Base-by-base conservation (phyloP, 78 protist species). In the Pigoraptor vietnamica region DNA sequence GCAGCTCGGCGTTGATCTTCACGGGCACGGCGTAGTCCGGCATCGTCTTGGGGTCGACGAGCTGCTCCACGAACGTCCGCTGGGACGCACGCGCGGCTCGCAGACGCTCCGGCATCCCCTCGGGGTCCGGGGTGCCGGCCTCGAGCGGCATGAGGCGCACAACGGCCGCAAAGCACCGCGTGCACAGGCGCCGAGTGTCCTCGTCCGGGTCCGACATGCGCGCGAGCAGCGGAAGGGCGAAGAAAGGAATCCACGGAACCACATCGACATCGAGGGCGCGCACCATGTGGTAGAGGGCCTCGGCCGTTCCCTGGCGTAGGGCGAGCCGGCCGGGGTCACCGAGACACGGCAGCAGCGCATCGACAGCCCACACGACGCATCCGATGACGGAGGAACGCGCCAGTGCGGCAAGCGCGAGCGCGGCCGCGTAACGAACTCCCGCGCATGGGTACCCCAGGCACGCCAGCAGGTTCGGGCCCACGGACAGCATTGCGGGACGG, bases 1-100 rank as follows among this genome's bases (percentile, higher is more conserved):
- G 93, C 90, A 98, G 90, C 56, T 92, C 93, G 84, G 97, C 97
- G 67, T 34, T 35, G 56, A 96, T 38, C 48, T 21, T 34, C 40
- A 91, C 39, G 48, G 95, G 94, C 67, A 95, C 6, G 1, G 1
- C 36, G 95, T 36, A 88, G 24, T 14, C 36, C 36, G 90, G 92
- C 56, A 92, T 36, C 83, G 79, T 81, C 39, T 29, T 88, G 2
- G 91, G n/a, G 88, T 93, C 95, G 81, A 91, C 37, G 10, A 95
- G 94, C 94, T 92, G 95, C 37, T 91, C 95, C 35, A 95, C 37
- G n/a, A 92, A 93, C 29, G 21, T 24, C 25, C 96, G 94, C 87
- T 92, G 89, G 2, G 21, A n/a, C 14, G 1, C 24, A 24, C 86
- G 39, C 40, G 2, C 67, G 0, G 32, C 90, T 0, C 0, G 14